A percentile compares a stretch with the other conserved stretches of the same genome.
Evolutionary conservation across 2,329 filamentous ascomycete species (phyloP).

Genomic region (Neofusicoccum sp.): DNA sequence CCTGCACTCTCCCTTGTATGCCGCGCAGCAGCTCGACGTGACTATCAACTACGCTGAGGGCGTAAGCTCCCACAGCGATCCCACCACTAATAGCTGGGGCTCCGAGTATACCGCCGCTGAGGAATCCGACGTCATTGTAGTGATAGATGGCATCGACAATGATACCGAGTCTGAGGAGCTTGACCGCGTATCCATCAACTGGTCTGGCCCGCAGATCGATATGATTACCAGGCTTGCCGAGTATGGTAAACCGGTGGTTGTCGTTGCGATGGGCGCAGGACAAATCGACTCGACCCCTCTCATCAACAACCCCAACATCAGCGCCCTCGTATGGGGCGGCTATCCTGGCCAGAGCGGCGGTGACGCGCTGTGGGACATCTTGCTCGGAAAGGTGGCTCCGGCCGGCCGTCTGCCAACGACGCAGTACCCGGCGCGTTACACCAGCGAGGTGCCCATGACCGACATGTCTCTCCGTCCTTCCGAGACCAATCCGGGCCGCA

Average conservation of each 20-base stretch:
- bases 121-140: constrained; percentile 53
- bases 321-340: constrained; percentile 56
- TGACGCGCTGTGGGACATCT: constrained; percentile 53
- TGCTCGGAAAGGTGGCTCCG: constrained; percentile 51
- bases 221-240: constrained; percentile 50
- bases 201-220: constrained; percentile 53
- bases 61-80: constrained; percentile 31
- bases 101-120: constrained; percentile 33
- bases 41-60: constrained; percentile 47
- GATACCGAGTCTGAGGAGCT: constrained; percentile 52
- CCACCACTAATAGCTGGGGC: constrained; percentile 28
- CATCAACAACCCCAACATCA: constrained; percentile 48
- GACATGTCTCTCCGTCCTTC: constrained; percentile 56
- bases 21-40: constrained; percentile 48
- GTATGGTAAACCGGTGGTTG: constrained; percentile 50
- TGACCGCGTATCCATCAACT: constrained; percentile 53
- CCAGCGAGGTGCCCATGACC: constrained; percentile 51
- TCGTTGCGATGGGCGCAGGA: constrained; percentile 52
- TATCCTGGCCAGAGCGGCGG: constrained; percentile 63
- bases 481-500: constrained; percentile 50
- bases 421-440: constrained; percentile 55
- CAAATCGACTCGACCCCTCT: constrained; percentile 54
- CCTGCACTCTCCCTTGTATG: constrained; percentile 53
- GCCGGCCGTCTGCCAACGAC: constrained; percentile 57
- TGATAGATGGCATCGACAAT: constrained; percentile 56